Base-by-base conservation (phyloP, 768 basidiomycete genomes). In the Coprinopsis marcescibilis region DNA sequence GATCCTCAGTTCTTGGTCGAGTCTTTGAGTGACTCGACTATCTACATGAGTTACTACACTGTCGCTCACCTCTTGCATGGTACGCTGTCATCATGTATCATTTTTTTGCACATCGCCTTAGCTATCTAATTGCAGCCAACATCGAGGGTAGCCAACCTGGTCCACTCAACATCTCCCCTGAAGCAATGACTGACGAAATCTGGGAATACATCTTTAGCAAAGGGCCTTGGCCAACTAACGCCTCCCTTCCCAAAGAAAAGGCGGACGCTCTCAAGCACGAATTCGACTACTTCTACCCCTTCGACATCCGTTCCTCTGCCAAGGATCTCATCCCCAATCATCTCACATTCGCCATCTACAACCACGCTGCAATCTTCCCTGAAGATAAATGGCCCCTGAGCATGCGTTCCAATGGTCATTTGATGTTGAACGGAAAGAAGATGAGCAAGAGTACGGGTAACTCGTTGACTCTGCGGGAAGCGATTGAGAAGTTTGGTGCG, bases 41-140 rank as follows among this genome's bases (percentile, higher is more conserved):
- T 98, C 62, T 99, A 99, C 70, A 97, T 96, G 94, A 77, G 85
- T 33, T 99, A 98, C 69, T 98, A 98, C 68, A 96, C 96, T 3
- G 80, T 99, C 35, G 77, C 92, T 4, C 85, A 98, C 64, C 68
- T 94, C 25, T 70, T 99, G 49, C 96, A 99, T 53, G 81, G 93
- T 89, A 56, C n/a, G 81, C 57, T n/a, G 10, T 20, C 26, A 26
- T 19, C 17, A 2, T 34, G 29, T 44, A 15, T 24, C 7, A 2
- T 13, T 25, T 34, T 10, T 30, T 34, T 15, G 27, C 7, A 25
- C 5, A 43, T 11, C 13, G n/a, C 14, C 29, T 47, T 19, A 47
- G 48, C 46, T 41, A 15, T 13, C 21, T 3, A 42, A 27, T 12
- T 19, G 5, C 57, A 87, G 84, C 76, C 24, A 76, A 77, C 48